A percentile compares a stretch with the other conserved stretches of the same genome.
Evolutionary conservation across 495 filamentous ascomycete genomes (phyloP).

Genomic region (Talaromyces nanjingensis): DNA sequence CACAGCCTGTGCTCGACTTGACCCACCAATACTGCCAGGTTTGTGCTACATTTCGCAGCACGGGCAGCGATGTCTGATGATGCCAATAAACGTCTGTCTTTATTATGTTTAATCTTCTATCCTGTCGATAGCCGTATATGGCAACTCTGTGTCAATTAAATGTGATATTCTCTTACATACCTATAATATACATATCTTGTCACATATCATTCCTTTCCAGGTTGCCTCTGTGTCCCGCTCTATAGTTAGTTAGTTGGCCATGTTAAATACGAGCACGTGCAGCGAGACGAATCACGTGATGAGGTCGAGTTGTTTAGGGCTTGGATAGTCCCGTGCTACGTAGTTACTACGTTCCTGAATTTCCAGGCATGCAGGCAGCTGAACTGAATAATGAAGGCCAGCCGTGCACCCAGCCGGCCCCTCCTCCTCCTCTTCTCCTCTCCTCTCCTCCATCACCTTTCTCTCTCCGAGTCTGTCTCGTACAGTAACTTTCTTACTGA

Average conservation of each 20-base stretch:
- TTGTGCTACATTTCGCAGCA: slow-evolving; percentile 90
- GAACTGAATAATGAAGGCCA: too few relatives aligned
- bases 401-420: too few relatives aligned
- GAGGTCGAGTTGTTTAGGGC: neutral
- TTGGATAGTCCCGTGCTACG: neutral
- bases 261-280: neutral
- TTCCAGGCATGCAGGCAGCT: neutral
- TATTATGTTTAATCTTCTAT: neutral
- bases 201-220: too few relatives aligned
- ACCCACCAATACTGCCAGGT: slow-evolving; percentile 94
- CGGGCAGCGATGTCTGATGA: slow-evolving; percentile 75
- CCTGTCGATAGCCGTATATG: neutral
- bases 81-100: neutral
- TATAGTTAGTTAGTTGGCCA: neutral
- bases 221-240: neutral
- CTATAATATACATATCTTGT: neutral
- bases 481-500: neutral
- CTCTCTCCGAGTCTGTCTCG: neutral
- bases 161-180: neutral
- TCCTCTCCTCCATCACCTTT: neutral
- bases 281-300: neutral
- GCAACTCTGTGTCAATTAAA: neutral
- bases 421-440: too few relatives aligned
- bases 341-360: neutral
- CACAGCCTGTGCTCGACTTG: slow-evolving; percentile 86